Evolutionary conservation across 2,329 filamentous ascomycete species (phyloP).

Genomic region (Bertia moriformis): DNA sequence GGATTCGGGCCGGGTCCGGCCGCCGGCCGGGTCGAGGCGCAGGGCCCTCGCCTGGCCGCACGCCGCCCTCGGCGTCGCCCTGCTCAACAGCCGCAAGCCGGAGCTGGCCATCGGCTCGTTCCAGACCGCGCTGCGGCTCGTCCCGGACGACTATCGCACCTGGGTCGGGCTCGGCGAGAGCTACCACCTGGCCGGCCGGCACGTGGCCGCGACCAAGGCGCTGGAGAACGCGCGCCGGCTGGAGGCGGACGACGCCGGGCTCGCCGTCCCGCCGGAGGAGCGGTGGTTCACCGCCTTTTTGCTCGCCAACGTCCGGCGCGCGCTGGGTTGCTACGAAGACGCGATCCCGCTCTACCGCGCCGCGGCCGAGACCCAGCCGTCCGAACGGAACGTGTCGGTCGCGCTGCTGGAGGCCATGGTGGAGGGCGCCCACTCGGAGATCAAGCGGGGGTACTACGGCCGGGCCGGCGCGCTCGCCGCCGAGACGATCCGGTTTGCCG

Average conservation of each 20-base stretch:
- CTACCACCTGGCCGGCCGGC: conserved; percentile 84
- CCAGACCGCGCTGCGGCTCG: conserved; percentile 71
- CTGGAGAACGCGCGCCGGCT: conserved; percentile 73
- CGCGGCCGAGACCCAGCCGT: conserved; percentile 52
- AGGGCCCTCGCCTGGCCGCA: conserved; percentile 93
- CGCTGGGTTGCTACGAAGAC: conserved; percentile 78
- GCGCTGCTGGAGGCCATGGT: conserved; percentile 78
- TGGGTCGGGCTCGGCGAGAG: conserved; percentile 96
- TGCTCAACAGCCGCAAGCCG: conserved; percentile 88
- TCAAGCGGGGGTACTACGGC: conserved; percentile 77
- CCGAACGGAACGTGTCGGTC: conserved; percentile 75
- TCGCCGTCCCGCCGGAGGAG: conserved; percentile 30
- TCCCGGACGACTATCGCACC: conserved; percentile 78
- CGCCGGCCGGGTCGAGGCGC: conserved; percentile 80
- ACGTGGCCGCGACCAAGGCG: conserved; percentile 84
- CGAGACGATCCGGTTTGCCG: conserved; percentile 55
- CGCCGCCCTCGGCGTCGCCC: conserved; percentile 80
- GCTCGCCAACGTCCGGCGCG: conserved; percentile 84
- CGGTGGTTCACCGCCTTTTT: conserved; percentile 94
- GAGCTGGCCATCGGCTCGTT: conserved; percentile 81
- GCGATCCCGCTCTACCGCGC: conserved; percentile 64
- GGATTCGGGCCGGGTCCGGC: conserved; percentile 83
- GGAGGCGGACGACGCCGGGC: conserved; percentile 37
- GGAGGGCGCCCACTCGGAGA: conserved; percentile 62
- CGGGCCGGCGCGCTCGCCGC: conserved; percentile 60